phyloP scores from a whole-genome alignment of 768 basidiomycete genomes.

The Xanthoconium purpureum region DNA sequence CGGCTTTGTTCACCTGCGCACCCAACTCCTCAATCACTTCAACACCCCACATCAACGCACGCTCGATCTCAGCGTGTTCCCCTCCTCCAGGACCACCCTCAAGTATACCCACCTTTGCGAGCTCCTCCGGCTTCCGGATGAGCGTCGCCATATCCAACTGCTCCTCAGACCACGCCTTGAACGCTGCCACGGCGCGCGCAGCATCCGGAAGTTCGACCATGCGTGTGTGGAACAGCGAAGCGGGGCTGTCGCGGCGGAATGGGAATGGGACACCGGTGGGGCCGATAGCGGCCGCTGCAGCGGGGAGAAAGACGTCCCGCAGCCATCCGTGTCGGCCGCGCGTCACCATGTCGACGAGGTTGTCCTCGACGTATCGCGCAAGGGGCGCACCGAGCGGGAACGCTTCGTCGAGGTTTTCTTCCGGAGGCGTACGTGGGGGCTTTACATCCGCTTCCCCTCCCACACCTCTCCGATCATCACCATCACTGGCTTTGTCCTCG shows the following conservation, averaged over 20 bases:
- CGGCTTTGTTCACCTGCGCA: not conserved
- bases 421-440: not conserved
- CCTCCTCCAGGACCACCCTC: constrained; percentile 16
- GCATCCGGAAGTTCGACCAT: constrained; percentile 13
- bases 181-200: not conserved
- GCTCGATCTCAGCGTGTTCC: constrained; percentile 31
- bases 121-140: constrained; percentile 40
- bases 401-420: not conserved
- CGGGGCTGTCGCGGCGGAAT: no score
- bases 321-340: constrained; percentile 39
- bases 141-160: constrained; percentile 43
- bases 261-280: not conserved
- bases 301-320: constrained; percentile 25
- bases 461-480: not conserved
- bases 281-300: not conserved
- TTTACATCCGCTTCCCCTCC: not conserved
- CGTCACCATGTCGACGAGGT: constrained; percentile 40
- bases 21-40: constrained; percentile 45
- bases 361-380: constrained; percentile 39
- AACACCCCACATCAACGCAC: constrained; percentile 57
- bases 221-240: constrained; percentile 11
- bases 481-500: not conserved
- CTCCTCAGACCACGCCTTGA: constrained; percentile 13
- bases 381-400: constrained; percentile 34
- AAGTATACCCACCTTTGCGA: constrained; percentile 30